A percentile compares a stretch with the other conserved stretches of the same genome.
Evolutionary conservation across 163 green algal genomes (phyloP).

Genomic region (Smithsoniella earleae): DNA sequence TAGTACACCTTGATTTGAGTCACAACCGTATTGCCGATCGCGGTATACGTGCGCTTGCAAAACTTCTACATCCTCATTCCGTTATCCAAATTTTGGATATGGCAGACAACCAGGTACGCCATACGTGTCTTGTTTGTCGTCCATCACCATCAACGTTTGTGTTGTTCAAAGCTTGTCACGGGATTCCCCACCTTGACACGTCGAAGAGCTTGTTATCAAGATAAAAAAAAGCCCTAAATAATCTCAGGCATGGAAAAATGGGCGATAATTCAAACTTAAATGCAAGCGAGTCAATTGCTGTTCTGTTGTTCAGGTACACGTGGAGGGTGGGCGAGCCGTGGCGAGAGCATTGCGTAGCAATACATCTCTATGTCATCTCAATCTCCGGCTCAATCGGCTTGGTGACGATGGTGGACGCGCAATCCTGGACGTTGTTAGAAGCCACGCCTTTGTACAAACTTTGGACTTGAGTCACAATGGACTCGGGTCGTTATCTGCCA

Average conservation of each 20-base stretch:
- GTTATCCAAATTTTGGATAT: conserved; percentile 54
- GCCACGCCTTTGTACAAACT: background rate
- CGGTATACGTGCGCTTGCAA: conserved; percentile 61
- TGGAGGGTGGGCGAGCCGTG: conserved; percentile 55
- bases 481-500: background rate
- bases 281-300: too few species aligned
- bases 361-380: conserved; percentile 30
- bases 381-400: conserved; percentile 60
- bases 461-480: background rate
- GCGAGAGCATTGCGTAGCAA: conserved; percentile 51
- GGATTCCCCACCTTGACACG: too few species aligned
- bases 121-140: background rate
- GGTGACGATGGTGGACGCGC: conserved; percentile 58
- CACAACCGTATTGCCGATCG: conserved; percentile 69
- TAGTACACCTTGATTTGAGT: conserved; percentile 68
- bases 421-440: conserved; percentile 40
- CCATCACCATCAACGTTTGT: background rate
- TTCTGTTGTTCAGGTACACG: conserved; percentile 50
- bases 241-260: too few species aligned
- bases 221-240: too few species aligned
- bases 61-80: conserved; percentile 53
- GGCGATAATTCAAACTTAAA: too few species aligned
- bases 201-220: too few species aligned
- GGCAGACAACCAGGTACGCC: conserved; percentile 44
- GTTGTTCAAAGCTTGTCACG: too few species aligned